Evolutionary conservation across 2,329 filamentous ascomycete genomes (phyloP), one percentile per base, ranked within the genome.

Genomic region (Cryphonectria radicalis): DNA sequence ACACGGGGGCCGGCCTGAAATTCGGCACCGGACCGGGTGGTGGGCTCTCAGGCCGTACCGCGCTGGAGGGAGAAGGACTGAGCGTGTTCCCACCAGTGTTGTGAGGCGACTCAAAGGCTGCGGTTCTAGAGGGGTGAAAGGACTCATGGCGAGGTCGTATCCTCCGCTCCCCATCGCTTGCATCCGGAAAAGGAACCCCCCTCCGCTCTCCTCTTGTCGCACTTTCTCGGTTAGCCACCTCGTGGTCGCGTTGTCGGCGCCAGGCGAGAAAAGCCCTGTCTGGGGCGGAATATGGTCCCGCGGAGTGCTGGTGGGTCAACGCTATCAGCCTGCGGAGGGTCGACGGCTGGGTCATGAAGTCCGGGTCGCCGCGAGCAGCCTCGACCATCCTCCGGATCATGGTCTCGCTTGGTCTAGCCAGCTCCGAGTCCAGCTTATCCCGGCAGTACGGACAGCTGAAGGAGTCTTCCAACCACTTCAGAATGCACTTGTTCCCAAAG

Each of bases 391-490:
- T 76, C 37, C 77, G 77, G 42, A 77, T 65, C 66, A 78, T 76
- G 19, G 76, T 76, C 60, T 76, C 74, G 37, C 76, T 72, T 8
- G 78, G 74, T 50, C 78, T 50, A 59, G 75, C 65, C 69, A 69
- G 71, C 71, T 89, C 86, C 1, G 87, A 86, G 3, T 84, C 87
- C 35, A 91, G 81, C 75, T 89, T 89, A 73, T 89, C 85, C 37
- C 89, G 86, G 77, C 89, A 91, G 75, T 91, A 91, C 0, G 89
- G 89, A 74, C 89, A 91, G 69, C 83, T 89, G 74, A 89, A 85
- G 1, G 87, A 87, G 63, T 90, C 87, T 67, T 88, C 83, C 59
- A 91, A 85, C 89, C 89, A 91, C 74, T 88, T 90, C 77, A 87
- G 89, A 74, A 91, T 89, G 77, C 89, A 91, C 74, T 86, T 83